These are phyloP conservation scores for Neofusicoccum umdonicola DNA, from an alignment of 2,329 filamentous ascomycete genomes.

Conservation along the genomic window DNA sequence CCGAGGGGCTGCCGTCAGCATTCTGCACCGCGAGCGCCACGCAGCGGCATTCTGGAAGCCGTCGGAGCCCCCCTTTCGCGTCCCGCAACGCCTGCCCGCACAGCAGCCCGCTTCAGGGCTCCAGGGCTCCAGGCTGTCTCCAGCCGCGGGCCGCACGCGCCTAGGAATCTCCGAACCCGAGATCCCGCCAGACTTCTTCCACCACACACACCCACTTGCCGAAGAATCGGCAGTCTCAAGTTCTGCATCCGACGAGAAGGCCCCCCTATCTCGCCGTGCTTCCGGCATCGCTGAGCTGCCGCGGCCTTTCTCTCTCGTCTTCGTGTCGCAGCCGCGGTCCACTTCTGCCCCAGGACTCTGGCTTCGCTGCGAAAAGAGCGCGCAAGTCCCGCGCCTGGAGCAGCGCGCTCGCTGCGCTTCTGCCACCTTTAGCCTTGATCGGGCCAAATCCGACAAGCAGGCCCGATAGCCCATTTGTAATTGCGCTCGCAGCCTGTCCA, in stretches of 20 bases:
- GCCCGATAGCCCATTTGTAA: slow-evolving; percentile 14
- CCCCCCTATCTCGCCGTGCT: neutral
- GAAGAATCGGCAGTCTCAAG: no score
- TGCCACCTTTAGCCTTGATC: neutral
- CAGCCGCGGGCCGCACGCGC: neutral
- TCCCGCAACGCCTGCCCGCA: neutral
- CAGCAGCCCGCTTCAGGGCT: neutral
- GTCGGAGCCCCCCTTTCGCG: neutral
- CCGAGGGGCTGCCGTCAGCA: neutral
- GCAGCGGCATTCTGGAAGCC: neutral
- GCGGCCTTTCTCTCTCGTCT: neutral
- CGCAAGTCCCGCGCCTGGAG: neutral
- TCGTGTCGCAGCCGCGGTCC: slow-evolving; percentile 1
- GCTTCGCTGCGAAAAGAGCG: neutral
- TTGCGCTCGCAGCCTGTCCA: neutral
- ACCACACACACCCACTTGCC: neutral
- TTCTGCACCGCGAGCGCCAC: no score
- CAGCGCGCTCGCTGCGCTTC: neutral
- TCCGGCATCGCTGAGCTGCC: no score
- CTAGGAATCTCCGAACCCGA: slow-evolving; percentile 13
- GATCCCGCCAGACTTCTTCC: slow-evolving; percentile 9
- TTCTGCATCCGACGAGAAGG: no score
- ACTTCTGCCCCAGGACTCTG: neutral
- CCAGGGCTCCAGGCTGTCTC: neutral
- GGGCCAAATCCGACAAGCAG: slow-evolving; percentile 1